Evolutionary conservation across 2,329 filamentous ascomycete genomes (phyloP).

Genomic region (Beauveria australis): DNA sequence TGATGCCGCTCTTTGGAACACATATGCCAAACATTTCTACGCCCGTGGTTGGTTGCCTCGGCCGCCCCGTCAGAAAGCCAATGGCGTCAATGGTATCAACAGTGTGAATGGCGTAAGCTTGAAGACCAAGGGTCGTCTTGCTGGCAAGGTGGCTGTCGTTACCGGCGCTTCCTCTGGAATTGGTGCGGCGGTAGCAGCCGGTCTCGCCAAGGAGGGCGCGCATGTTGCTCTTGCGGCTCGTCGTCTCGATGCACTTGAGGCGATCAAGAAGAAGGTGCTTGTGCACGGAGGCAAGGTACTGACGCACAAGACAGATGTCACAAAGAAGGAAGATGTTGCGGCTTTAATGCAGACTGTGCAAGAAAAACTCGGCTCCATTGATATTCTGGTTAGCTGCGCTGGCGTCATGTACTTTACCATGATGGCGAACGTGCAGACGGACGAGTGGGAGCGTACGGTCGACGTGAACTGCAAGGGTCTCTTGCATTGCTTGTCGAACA

Average conservation of each 20-base stretch:
- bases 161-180: slow-evolving; percentile 75
- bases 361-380: slow-evolving; percentile 60
- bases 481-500: slow-evolving; percentile 61
- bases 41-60: slow-evolving; percentile 66
- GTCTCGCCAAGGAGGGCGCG: slow-evolving; percentile 62
- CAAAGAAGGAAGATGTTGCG: slow-evolving; percentile 56
- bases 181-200: slow-evolving; percentile 63
- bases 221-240: slow-evolving; percentile 66
- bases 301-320: slow-evolving; percentile 64
- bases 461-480: slow-evolving; percentile 84
- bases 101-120: slow-evolving; percentile 11
- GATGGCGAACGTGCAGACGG: slow-evolving; percentile 67
- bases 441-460: slow-evolving; percentile 75
- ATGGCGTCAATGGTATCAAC: slow-evolving; percentile 18
- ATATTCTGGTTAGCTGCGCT: slow-evolving; percentile 72
- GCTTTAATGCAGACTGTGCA: slow-evolving; percentile 51
- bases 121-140: slow-evolving; percentile 45
- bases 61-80: slow-evolving; percentile 43
- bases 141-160: slow-evolving; percentile 64
- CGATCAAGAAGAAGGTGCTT: slow-evolving; percentile 53
- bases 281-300: slow-evolving; percentile 55
- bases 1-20: slow-evolving; percentile 62
- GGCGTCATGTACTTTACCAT: slow-evolving; percentile 87
- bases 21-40: slow-evolving; percentile 73
- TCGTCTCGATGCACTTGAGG: slow-evolving; percentile 59